These are phyloP conservation scores for Daldinia sp. DNA, from an alignment of 2,329 filamentous ascomycete genomes.

Conservation along the genomic window DNA sequence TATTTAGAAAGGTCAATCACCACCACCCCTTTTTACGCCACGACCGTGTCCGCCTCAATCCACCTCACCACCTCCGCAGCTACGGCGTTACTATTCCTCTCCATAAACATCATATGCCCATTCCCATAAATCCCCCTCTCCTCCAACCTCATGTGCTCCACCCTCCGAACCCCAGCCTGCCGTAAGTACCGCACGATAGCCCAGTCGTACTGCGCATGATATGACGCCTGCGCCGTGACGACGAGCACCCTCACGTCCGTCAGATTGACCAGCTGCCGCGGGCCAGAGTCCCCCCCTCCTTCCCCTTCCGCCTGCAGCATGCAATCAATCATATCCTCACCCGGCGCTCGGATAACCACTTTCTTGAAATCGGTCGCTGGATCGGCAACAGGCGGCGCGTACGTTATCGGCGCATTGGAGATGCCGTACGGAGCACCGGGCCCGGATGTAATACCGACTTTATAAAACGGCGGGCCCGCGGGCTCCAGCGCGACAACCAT, in stretches of 20 bases:
- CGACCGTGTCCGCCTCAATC: neutral
- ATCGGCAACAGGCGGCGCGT: conserved; percentile 57
- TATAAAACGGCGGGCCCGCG: conserved; percentile 60
- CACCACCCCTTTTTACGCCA: neutral
- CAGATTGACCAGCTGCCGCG: conserved; percentile 55
- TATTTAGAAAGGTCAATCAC: too few relatives aligned
- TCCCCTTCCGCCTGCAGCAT: conserved; percentile 54
- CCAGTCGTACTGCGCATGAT: conserved; percentile 61
- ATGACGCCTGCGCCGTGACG: conserved; percentile 59
- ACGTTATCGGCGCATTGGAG: conserved; percentile 62
- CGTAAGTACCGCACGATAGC: conserved; percentile 56
- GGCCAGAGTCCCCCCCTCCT: conserved; percentile 36
- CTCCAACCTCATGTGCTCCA: conserved; percentile 54
- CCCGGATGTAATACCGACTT: conserved; percentile 55
- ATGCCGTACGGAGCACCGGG: conserved; percentile 59
- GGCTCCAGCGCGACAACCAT: conserved; percentile 61
- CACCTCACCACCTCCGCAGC: conserved; percentile 46
- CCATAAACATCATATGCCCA: conserved; percentile 63
- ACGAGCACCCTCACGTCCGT: conserved; percentile 53
- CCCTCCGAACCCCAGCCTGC: conserved; percentile 55
- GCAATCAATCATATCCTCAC: conserved; percentile 46
- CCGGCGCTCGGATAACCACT: conserved; percentile 45
- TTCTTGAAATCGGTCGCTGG: conserved; percentile 53
- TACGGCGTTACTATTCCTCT: conserved; percentile 60
- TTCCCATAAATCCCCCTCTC: conserved; percentile 59